phyloP scores from a whole-genome alignment of 1,284 basidiomycete species.

The Ceratobasidium sp. region DNA sequence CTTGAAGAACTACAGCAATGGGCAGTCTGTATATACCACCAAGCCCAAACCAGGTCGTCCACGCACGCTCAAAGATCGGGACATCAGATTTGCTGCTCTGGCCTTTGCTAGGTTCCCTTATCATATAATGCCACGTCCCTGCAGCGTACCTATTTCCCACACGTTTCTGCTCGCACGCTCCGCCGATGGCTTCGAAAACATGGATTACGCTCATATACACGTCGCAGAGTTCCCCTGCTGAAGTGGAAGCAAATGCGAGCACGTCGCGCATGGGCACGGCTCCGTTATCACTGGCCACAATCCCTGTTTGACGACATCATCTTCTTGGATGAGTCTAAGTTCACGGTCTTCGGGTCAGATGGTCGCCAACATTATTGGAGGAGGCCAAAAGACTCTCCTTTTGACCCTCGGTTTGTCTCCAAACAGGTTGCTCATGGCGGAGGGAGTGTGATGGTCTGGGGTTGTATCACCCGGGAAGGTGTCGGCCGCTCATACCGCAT shows the following conservation, averaged over 20 bases:
- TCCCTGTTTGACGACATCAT: constrained; percentile 1
- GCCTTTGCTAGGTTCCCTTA: background rate
- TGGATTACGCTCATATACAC: background rate
- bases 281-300: background rate
- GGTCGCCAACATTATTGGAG: background rate
- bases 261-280: background rate
- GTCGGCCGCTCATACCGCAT: constrained; percentile 20
- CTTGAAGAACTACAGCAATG: background rate
- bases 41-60: background rate
- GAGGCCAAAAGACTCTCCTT: background rate
- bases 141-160: background rate
- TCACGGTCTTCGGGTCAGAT: background rate
- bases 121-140: background rate
- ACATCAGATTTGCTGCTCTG: background rate
- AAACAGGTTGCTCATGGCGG: constrained; percentile 7
- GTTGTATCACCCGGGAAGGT: constrained; percentile 31
- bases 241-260: constrained; percentile 1
- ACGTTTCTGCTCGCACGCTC: background rate
- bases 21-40: background rate
- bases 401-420: constrained; percentile 7
- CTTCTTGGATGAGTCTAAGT: background rate
- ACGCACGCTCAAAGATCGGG: background rate
- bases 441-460: constrained; percentile 32
- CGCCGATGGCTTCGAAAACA: background rate
- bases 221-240: background rate